These are phyloP conservation scores for Pythium phragmitis DNA, from an alignment of 352 stramenopile species.

Conservation along the genomic window DNA sequence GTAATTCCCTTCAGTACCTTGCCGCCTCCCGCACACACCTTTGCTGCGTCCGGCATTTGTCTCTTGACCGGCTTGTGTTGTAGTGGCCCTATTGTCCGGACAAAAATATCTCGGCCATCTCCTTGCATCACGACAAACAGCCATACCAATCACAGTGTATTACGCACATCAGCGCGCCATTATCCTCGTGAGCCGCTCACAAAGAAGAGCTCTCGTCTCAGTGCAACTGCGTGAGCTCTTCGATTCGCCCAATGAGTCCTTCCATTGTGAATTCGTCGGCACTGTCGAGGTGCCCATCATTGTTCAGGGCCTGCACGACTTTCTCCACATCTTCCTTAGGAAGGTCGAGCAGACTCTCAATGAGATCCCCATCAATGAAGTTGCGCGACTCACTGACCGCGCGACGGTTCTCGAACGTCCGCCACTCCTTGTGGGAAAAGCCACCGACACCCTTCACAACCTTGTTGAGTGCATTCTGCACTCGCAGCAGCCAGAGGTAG, in stretches of 20 bases:
- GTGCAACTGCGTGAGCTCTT: slow-evolving; percentile 78
- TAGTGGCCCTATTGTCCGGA: neutral
- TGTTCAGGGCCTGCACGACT: slow-evolving; percentile 92
- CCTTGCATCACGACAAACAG: neutral
- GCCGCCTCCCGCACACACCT: neutral
- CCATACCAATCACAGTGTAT: neutral
- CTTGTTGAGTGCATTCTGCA: slow-evolving; percentile 89
- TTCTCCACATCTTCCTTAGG: slow-evolving; percentile 86
- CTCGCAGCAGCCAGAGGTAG: slow-evolving; percentile 88
- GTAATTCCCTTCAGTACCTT: slow-evolving; percentile 1
- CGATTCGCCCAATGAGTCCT: slow-evolving; percentile 61
- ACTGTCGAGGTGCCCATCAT: slow-evolving; percentile 72
- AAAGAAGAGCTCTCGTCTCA: slow-evolving; percentile 24
- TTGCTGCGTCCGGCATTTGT: slow-evolving; percentile 12
- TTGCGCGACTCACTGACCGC: slow-evolving; percentile 82
- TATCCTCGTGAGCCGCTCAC: neutral
- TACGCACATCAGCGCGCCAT: neutral
- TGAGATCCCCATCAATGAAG: slow-evolving; percentile 96
- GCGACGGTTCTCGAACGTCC: slow-evolving; percentile 91
- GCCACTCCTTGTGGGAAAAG: slow-evolving; percentile 92
- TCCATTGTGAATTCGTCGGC: slow-evolving; percentile 63
- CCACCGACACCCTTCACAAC: slow-evolving; percentile 91
- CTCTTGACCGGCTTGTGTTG: neutral
- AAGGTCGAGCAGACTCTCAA: slow-evolving; percentile 95
- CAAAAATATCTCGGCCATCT: neutral